Conservation (phyloP, 176 grass and related monocot genomes). For the Ananas comosus region DNA sequence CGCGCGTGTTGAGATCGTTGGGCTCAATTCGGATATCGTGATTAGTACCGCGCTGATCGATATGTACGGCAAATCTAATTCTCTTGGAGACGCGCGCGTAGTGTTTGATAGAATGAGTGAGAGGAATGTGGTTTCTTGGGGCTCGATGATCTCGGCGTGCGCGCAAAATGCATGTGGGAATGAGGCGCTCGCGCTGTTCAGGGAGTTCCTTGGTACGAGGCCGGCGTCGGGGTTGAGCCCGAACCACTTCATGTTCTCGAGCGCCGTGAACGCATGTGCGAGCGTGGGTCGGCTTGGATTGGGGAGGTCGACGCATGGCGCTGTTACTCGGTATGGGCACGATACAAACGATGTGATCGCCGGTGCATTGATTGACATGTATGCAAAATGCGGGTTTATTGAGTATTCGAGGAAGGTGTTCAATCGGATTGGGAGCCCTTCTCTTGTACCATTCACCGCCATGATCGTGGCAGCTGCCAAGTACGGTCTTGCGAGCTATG, state of each 20-base stretch:
- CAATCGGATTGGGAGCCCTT: constrained; percentile 35
- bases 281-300: constrained; percentile 32
- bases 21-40: constrained; percentile 23
- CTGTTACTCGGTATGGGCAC: constrained; percentile 33
- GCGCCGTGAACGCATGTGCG: constrained; percentile 45
- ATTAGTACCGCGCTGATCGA: constrained; percentile 48
- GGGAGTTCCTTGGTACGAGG: constrained; percentile 19
- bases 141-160: constrained; percentile 57
- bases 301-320: constrained; percentile 45
- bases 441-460: constrained; percentile 56
- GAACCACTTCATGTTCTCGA: constrained; percentile 78
- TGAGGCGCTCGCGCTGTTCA: constrained; percentile 46
- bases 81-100: constrained; percentile 25
- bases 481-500: constrained; percentile 32
- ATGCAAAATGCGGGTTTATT: constrained; percentile 56
- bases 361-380: constrained; percentile 58
- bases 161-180: constrained; percentile 53
- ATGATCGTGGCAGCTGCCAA: constrained; percentile 62
- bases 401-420: constrained; percentile 52
- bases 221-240: constrained; percentile 7
- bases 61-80: constrained; percentile 73
- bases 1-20: constrained; percentile 33
- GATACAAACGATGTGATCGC: constrained; percentile 37
- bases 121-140: constrained; percentile 51
- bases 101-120: constrained; percentile 57